phyloP scores from a whole-genome alignment of 306 rosid genomes.

The Ammopiptanthus mongolicus region DNA sequence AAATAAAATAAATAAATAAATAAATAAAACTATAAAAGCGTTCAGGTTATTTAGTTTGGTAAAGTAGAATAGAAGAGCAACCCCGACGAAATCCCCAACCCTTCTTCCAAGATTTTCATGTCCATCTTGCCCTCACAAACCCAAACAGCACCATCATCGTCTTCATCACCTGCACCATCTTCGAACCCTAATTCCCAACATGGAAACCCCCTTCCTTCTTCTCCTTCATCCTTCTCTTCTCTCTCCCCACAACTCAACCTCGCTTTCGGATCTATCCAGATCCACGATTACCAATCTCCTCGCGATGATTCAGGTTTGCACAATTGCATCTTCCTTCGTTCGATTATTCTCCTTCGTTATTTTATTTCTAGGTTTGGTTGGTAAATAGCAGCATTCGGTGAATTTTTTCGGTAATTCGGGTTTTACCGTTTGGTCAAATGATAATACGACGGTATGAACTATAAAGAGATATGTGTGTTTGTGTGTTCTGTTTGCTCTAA shows the following conservation, averaged over 20 bases:
- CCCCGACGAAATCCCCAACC: slow-evolving; percentile 9
- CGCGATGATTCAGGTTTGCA: slow-evolving; percentile 38
- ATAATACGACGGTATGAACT: no score
- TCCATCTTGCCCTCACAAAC: slow-evolving; percentile 91
- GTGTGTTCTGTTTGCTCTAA: background rate
- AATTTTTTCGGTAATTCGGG: background rate
- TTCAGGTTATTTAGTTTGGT: background rate
- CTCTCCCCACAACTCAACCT: slow-evolving; percentile 25
- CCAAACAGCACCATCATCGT: slow-evolving; percentile 58
- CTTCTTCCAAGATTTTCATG: slow-evolving; percentile 62
- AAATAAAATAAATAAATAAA: no score
- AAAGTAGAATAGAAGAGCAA: slow-evolving; percentile 7
- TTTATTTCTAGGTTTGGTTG: background rate
- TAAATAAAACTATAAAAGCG: background rate
- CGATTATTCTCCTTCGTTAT: no score
- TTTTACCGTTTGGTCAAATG: background rate
- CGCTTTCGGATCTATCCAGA: slow-evolving; percentile 52
- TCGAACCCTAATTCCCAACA: slow-evolving; percentile 61
- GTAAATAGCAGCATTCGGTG: background rate
- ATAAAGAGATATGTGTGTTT: no score
- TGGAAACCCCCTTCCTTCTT: slow-evolving; percentile 34
- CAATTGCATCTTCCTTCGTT: background rate
- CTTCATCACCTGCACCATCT: slow-evolving; percentile 40
- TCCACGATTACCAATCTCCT: slow-evolving; percentile 42
- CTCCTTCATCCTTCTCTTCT: slow-evolving; percentile 7